These are phyloP conservation scores for Phytophthora colocasiae DNA, from an alignment of 352 stramenopile genomes.

Conservation along the genomic window DNA sequence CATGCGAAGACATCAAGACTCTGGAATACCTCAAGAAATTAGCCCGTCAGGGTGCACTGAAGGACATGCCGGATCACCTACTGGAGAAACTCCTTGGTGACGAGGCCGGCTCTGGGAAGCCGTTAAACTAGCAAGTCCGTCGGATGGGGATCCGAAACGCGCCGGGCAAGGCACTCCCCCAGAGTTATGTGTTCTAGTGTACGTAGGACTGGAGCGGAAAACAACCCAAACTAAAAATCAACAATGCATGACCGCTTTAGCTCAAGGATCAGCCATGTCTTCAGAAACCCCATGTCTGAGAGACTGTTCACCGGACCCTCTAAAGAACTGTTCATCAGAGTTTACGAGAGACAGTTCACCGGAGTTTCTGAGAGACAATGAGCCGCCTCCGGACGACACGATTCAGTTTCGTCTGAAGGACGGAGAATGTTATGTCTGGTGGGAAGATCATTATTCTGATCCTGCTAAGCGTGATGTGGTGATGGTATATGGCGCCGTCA, in stretches of 20 bases:
- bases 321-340: not conserved
- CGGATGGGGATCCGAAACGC: conserved; percentile 19
- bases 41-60: no score
- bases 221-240: conserved; percentile 3
- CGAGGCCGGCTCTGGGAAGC: not conserved
- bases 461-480: not conserved
- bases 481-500: conserved; percentile 21
- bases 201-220: conserved; percentile 7
- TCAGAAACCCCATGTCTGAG: not conserved
- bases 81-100: no score
- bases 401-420: not conserved
- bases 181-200: conserved; percentile 25
- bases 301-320: no score
- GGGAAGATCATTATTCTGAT: conserved; percentile 4
- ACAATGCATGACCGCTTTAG: conserved; percentile 14
- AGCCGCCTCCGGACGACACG: no score
- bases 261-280: conserved; percentile 5
- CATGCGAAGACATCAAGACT: not conserved
- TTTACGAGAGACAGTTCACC: no score
- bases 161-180: conserved; percentile 9
- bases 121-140: conserved; percentile 31
- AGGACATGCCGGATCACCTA: no score
- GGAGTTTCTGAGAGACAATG: no score
- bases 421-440: conserved; percentile 17
- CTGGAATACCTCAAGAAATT: no score